Percentiles rank a stretch among this genome's conserved stretches.
These are phyloP conservation scores for Populus tremula DNA, from an alignment of 345 rosid species.

Conservation along the genomic window DNA sequence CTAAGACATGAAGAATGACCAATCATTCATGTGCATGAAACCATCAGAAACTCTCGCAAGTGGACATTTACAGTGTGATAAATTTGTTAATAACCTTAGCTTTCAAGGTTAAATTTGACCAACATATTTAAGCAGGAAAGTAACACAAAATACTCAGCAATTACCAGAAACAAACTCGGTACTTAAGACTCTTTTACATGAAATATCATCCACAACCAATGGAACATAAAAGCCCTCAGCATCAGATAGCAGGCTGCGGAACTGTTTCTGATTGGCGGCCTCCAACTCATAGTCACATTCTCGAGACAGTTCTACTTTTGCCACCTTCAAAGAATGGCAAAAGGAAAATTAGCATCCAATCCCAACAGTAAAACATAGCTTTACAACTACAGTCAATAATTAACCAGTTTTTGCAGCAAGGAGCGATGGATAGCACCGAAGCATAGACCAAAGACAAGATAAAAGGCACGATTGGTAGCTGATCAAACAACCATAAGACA, in stretches of 20 bases:
- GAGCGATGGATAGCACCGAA: background rate
- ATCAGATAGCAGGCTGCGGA: conserved; percentile 52
- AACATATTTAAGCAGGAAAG: conserved; percentile 4
- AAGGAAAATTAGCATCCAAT: conserved; percentile 14
- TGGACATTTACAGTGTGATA: background rate
- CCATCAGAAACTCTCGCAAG: background rate
- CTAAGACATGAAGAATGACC: too few species aligned
- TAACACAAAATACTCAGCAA: background rate
- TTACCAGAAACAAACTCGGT: conserved; percentile 85
- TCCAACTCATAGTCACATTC: conserved; percentile 93
- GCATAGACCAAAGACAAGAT: background rate
- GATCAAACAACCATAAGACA: conserved; percentile 4
- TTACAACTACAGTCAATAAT: background rate
- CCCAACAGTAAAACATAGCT: background rate
- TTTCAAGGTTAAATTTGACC: background rate
- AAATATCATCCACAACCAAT: conserved; percentile 61
- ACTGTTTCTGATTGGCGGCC: conserved; percentile 79
- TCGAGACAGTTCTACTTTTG: conserved; percentile 81
- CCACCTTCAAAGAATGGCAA: conserved; percentile 51
- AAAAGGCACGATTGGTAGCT: background rate
- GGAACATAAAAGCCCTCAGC: conserved; percentile 76
- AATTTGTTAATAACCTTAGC: background rate
- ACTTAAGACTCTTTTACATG: conserved; percentile 78
- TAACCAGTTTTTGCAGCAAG: background rate
- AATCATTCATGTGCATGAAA: background rate